Conservation (phyloP, 1,139 yeast genomes). For the Hansenula lynferdii region DNA sequence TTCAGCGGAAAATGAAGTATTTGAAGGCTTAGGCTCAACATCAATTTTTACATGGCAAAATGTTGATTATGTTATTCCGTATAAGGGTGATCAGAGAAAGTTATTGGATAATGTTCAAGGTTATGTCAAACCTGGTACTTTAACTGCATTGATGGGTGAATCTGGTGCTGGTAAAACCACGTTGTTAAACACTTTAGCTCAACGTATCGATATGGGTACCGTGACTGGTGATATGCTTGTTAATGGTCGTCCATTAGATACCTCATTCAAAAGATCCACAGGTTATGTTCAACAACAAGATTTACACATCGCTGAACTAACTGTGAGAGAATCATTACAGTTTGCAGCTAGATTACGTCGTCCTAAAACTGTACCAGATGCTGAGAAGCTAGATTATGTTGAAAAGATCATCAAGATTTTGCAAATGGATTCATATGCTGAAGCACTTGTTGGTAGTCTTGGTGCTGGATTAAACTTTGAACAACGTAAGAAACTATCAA, state of each 20-base stretch:
- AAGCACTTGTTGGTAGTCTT: slow-evolving; percentile 68
- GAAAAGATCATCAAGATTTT: slow-evolving; percentile 57
- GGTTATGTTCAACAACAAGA: slow-evolving; percentile 59
- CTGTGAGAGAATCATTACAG: slow-evolving; percentile 57
- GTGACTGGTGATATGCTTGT: slow-evolving; percentile 53
- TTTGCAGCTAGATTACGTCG: slow-evolving; percentile 69
- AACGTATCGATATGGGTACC: slow-evolving; percentile 45
- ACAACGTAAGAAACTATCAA: slow-evolving; percentile 70
- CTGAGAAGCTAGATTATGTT: slow-evolving; percentile 59
- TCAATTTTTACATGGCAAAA: slow-evolving; percentile 36
- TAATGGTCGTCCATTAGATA: slow-evolving; percentile 40
- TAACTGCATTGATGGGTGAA: slow-evolving; percentile 65
- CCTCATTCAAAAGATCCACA: slow-evolving; percentile 44
- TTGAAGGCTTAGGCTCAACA: slow-evolving; percentile 13
- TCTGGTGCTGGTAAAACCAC: slow-evolving; percentile 76
- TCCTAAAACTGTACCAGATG: slow-evolving; percentile 40
- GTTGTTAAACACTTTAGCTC: slow-evolving; percentile 51
- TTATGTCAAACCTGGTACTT: slow-evolving; percentile 51
- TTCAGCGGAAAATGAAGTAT: slow-evolving; percentile 8
- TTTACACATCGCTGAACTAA: slow-evolving; percentile 41
- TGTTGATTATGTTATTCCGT: slow-evolving; percentile 32
- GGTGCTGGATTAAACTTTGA: slow-evolving; percentile 67
- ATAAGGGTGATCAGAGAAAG: slow-evolving; percentile 30
- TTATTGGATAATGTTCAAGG: slow-evolving; percentile 50
- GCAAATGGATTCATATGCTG: slow-evolving; percentile 64